Conservation (phyloP, 2,329 filamentous ascomycete species). For the Penicillium sp. region DNA sequence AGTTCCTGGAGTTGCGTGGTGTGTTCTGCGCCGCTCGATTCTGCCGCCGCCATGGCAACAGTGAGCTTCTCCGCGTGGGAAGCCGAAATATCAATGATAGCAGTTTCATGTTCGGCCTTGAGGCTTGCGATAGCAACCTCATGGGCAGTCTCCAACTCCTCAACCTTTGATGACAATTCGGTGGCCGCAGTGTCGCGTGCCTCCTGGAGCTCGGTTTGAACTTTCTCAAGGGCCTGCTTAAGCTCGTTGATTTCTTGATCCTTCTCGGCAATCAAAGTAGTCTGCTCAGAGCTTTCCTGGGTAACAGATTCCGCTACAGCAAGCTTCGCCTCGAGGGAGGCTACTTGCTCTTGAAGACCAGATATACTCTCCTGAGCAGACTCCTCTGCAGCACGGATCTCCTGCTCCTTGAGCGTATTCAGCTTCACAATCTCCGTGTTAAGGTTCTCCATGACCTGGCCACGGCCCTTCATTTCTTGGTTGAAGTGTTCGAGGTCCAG, state of each 20-base stretch:
- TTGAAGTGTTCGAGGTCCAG: constrained; percentile 32
- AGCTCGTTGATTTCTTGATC: constrained; percentile 38
- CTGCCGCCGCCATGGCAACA: constrained; percentile 32
- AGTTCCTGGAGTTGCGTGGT: constrained; percentile 37
- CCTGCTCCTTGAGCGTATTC: constrained; percentile 38
- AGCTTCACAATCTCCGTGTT: constrained; percentile 41
- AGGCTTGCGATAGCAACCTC: constrained; percentile 31
- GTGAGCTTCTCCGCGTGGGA: constrained; percentile 38
- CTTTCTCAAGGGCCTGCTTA: constrained; percentile 33
- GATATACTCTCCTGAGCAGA: constrained; percentile 30
- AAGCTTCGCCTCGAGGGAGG: constrained; percentile 38
- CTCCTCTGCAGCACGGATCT: constrained; percentile 37
- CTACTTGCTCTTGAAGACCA: constrained; percentile 37
- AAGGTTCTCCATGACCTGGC: constrained; percentile 41
- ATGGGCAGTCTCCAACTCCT: constrained; percentile 32
- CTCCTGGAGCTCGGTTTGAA: constrained; percentile 37
- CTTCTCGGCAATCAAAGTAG: constrained; percentile 35
- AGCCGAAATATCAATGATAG: constrained; percentile 27
- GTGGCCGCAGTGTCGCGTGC: constrained; percentile 22
- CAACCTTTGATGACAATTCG: constrained; percentile 26
- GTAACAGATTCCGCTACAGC: constrained; percentile 32
- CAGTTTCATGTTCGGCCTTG: constrained; percentile 32
- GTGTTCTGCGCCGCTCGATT: constrained; percentile 32
- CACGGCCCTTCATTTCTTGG: constrained; percentile 37
- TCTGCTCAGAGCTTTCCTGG: constrained; percentile 28